phyloP scores from a whole-genome alignment of 345 rosid genomes.

The Eucalyptus curtisii region DNA sequence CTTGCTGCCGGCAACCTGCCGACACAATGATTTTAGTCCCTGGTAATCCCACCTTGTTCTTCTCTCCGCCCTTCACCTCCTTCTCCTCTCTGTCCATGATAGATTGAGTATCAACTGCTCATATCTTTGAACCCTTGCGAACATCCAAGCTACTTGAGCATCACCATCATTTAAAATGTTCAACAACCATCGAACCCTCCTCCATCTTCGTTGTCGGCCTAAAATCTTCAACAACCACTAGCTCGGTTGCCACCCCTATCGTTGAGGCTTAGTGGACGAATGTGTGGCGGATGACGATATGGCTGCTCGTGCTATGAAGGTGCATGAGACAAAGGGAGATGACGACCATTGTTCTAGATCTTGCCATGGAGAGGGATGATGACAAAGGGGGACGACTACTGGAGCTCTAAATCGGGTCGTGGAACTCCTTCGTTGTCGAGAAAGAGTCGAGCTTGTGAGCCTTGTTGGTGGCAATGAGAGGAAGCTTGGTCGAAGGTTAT shows the following conservation, averaged over 20 bases:
- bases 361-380: too few relatives aligned
- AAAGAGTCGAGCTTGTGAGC: background rate
- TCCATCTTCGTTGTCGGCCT: background rate
- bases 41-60: too few relatives aligned
- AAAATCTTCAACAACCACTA: too few relatives aligned
- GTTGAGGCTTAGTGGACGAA: background rate
- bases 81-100: too few relatives aligned
- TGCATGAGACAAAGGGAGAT: background rate
- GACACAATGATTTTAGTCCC: too few relatives aligned
- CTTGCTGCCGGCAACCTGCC: accelerated
- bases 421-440: background rate
- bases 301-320: accelerated
- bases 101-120: background rate
- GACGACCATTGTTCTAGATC: too few relatives aligned
- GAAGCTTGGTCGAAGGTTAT: background rate
- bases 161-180: background rate
- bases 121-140: background rate
- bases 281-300: background rate
- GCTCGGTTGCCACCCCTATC: background rate
- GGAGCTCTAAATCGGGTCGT: background rate
- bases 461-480: background rate
- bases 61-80: too few relatives aligned
- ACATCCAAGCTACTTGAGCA: background rate
- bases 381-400: background rate
- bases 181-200: background rate